Percentiles rank a stretch among this genome's conserved stretches.
Evolutionary conservation across 306 rosid species (phyloP).

Genomic region (Sicyos baderoa): DNA sequence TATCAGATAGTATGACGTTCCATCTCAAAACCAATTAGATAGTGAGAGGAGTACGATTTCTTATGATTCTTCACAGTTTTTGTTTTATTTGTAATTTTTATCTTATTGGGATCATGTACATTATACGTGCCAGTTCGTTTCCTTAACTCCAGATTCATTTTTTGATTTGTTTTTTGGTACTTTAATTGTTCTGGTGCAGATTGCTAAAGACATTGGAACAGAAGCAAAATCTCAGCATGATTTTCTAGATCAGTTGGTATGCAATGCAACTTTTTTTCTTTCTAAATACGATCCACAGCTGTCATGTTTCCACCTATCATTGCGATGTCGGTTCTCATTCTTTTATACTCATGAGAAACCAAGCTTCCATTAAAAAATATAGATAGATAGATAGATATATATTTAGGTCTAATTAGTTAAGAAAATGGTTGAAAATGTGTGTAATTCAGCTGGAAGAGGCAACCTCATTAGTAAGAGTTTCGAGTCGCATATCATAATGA

Average conservation of each 20-base stretch:
- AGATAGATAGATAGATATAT: too few relatives aligned
- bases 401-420: background rate
- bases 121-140: background rate
- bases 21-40: too few relatives aligned
- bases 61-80: background rate
- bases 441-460: too few relatives aligned
- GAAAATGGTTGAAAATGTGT: background rate
- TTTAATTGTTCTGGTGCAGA: slow-evolving; percentile 40
- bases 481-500: too few relatives aligned
- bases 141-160: background rate
- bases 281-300: slow-evolving; percentile 14
- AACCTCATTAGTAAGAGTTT: too few relatives aligned
- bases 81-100: background rate
- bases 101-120: background rate
- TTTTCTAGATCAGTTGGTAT: slow-evolving; percentile 72
- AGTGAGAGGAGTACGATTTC: too few relatives aligned
- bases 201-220: slow-evolving; percentile 73
- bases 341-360: too few relatives aligned
- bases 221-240: slow-evolving; percentile 62
- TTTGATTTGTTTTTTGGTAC: background rate
- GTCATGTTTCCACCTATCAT: background rate
- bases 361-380: too few relatives aligned
- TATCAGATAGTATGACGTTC: too few relatives aligned
- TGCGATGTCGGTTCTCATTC: too few relatives aligned
- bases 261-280: background rate